Evolutionary conservation across 768 basidiomycete genomes (phyloP), one percentile per base, ranked within the genome.

Genomic region (Kwoniella europaea): DNA sequence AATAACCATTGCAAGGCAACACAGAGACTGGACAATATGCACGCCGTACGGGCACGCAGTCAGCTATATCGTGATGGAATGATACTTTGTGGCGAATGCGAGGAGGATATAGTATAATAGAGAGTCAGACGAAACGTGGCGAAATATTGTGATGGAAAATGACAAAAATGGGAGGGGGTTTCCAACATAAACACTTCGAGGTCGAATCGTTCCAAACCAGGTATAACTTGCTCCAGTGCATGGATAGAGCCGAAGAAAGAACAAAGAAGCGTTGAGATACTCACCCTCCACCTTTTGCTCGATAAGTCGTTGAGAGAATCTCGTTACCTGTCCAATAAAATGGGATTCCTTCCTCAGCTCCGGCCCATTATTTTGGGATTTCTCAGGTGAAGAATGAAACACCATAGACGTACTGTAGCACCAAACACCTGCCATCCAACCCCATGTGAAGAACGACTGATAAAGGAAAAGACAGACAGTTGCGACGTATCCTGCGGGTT

Each of bases 1-100:
- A 72, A 72, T 27, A 72, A 63, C 71, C 71, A 72, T 65, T 72
- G 71, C 22, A 68, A 41, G 54, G 71, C 71, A 10, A 72, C 71
- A 50, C 61, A 62, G 3, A 72, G 67, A 65, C 71, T 72, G 46
- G 35, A 35, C 35, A 35, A 35, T 6, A 35, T 35, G 35, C 5
- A 35, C 5, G 35, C 35, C 35, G 35, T 9, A 35, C 35, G 7
- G 35, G 35, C 1, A 9, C 35, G 7, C 35, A 35, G 35, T 52
- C 50, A 15, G 50, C 15, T 52, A 52, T 18, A 27, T 27, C 27
- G 27, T 27, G 27, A 27, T 27, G 27, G 4, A 27, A 27, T 27
- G 27, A 3, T 27, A 3, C 3, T 27, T 27, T 27, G 27, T 2
- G 27, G 27, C 27, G 27, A 3, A 27, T 35, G 6, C 35, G 35